phyloP scores from a whole-genome alignment of 345 rosid species.

The Barbarea vulgaris region DNA sequence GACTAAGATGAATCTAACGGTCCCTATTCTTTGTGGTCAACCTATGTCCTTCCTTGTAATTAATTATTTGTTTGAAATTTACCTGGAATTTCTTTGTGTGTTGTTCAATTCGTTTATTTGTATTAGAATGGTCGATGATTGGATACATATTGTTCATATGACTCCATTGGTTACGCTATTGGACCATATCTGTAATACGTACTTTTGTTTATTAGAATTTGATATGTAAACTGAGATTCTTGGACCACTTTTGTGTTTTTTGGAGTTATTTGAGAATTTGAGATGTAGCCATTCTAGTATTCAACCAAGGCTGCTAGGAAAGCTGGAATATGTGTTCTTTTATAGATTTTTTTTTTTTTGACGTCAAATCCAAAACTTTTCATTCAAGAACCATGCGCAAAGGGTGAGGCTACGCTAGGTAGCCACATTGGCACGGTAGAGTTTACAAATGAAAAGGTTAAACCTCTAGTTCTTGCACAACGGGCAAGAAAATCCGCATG shows the following conservation, averaged over 20 bases:
- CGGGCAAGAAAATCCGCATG: no score
- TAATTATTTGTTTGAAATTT: background rate
- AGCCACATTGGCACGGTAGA: no score
- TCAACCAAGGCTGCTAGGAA: no score
- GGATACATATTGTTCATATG: constrained; percentile 9
- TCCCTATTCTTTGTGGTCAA: background rate
- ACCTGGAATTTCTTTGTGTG: background rate
- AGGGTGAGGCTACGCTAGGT: no score
- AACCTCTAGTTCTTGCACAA: no score
- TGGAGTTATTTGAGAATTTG: background rate
- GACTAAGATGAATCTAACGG: background rate
- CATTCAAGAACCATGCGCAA: no score
- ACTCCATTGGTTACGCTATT: background rate
- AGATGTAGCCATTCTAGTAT: background rate
- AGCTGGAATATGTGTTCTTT: background rate
- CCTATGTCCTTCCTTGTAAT: no score
- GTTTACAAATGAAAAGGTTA: no score
- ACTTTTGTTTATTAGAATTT: background rate
- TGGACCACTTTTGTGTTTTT: background rate
- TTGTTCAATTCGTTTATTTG: no score
- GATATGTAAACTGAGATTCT: background rate
- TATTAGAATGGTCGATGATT: background rate
- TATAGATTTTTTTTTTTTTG: no score
- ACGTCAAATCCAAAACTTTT: no score
- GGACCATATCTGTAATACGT: constrained; percentile 4